Base-by-base conservation (phyloP, 345 rosid genomes). In the Aquilaria yunnanensis region DNA sequence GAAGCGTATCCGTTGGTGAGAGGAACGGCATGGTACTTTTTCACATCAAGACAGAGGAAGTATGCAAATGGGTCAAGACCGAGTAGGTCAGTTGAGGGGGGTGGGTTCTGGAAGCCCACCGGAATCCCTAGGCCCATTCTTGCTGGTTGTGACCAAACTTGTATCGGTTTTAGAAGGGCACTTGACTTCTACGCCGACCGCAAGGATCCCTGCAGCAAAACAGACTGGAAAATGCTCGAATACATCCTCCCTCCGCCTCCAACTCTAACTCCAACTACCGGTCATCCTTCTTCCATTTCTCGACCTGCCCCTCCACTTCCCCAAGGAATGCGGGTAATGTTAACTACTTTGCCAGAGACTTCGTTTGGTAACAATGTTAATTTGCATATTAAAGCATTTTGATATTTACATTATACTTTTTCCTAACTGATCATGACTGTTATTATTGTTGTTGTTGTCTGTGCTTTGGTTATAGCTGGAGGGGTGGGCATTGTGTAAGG, bases 211-310 rank as follows among this genome's bases (percentile, higher is more conserved):
- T 30, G 48, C 31, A 9, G 0, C 0, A 57, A 10, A 37, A 57
- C 48, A n/a, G 8, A 37, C 4, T 57, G 61, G 61, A 57, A 57
- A 57, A 57, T 57, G 61, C 31, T 14, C 13, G 61, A 57, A 23
- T 57, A 37, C 11, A 14, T 23, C 23, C 23, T 23, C 23, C 23
- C 23, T 23, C 1, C 23, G 23, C 23, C 23, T 23, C 23, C 23
- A 23, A 23, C 23, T 23, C 23, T 23, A 23, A 23, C 23, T 23
- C 23, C 23, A 23, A 23, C 23, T 23, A 23, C 23, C 23, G 23
- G 23, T 23, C 23, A 23, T 23, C 23, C 23, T 23, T 23, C 23
- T 23, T 23, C 23, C 23, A 23, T 23, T 23, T 23, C 23, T 23
- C 1, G 23, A 23, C 23, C 23, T 23, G 23, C 23, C 23, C 23